phyloP scores from a whole-genome alignment of 768 basidiomycete species.

The Boletus vermiculosoides region DNA sequence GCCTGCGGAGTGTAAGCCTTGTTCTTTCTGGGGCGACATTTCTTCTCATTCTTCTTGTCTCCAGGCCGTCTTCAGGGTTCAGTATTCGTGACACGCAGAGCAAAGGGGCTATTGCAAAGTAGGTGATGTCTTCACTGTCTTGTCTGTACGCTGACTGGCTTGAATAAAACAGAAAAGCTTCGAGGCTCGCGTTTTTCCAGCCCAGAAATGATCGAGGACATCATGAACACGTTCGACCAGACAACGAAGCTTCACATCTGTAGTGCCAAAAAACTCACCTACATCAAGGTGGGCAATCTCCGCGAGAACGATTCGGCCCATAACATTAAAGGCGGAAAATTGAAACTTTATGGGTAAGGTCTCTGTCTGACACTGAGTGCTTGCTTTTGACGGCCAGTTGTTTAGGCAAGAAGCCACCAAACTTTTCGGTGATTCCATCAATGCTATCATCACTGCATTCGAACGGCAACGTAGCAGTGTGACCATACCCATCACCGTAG shows the following conservation, averaged over 20 bases:
- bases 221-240: constrained; percentile 35
- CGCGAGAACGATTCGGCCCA: constrained; percentile 31
- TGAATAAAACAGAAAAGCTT: constrained; percentile 22
- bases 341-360: constrained; percentile 37
- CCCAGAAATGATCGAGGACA: constrained; percentile 29
- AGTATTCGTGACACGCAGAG: constrained; percentile 35
- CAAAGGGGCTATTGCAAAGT: constrained; percentile 34
- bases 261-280: constrained; percentile 31
- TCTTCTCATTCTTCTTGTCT: not conserved
- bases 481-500: constrained; percentile 28
- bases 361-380: not conserved
- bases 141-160: not conserved
- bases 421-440: constrained; percentile 45
- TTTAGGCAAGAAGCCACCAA: constrained; percentile 35
- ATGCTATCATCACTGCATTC: constrained; percentile 32
- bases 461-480: constrained; percentile 25
- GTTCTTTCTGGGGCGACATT: not conserved
- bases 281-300: constrained; percentile 39
- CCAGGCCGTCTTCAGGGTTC: constrained; percentile 39
- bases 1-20: constrained; percentile 29
- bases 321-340: constrained; percentile 34
- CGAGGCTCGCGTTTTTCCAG: constrained; percentile 26
- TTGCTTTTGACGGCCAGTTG: not conserved
- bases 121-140: not conserved
- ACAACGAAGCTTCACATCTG: constrained; percentile 40